Evolutionary conservation across 2,329 filamentous ascomycete genomes (phyloP).

Genomic region (Aspergillus quadrilineatus): DNA sequence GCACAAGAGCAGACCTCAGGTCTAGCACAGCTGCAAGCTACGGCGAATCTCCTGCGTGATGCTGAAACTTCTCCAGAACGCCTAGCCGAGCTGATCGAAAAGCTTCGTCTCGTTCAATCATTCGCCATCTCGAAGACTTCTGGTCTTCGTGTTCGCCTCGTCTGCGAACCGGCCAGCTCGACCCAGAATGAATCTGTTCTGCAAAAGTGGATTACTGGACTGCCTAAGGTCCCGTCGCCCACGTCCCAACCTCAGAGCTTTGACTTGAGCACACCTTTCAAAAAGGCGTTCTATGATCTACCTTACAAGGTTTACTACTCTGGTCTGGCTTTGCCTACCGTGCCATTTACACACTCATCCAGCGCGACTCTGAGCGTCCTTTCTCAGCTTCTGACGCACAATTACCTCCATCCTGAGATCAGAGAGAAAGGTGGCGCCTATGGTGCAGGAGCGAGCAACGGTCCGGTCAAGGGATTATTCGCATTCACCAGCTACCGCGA

Average conservation of each 20-base stretch:
- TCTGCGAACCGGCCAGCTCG: slow-evolving; percentile 75
- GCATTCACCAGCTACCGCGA: slow-evolving; percentile 97
- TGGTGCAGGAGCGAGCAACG: slow-evolving; percentile 83
- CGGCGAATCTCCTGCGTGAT: slow-evolving; percentile 68
- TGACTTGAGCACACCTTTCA: slow-evolving; percentile 40
- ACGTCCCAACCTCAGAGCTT: slow-evolving; percentile 32
- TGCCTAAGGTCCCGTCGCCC: slow-evolving; percentile 50
- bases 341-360: slow-evolving; percentile 73
- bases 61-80: slow-evolving; percentile 68
- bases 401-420: slow-evolving; percentile 94
- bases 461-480: slow-evolving; percentile 78
- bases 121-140: slow-evolving; percentile 69
- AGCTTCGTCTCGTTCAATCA: slow-evolving; percentile 80
- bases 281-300: slow-evolving; percentile 84
- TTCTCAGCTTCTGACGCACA: slow-evolving; percentile 89
- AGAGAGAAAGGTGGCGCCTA: slow-evolving; percentile 97
- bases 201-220: slow-evolving; percentile 64
- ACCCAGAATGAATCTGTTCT: slow-evolving; percentile 69
- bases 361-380: slow-evolving; percentile 84
- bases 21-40: slow-evolving; percentile 84
- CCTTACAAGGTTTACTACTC: slow-evolving; percentile 98
- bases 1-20: slow-evolving; percentile 82
- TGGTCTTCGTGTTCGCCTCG: slow-evolving; percentile 75
- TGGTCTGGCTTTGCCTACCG: slow-evolving; percentile 75
- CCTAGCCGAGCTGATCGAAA: slow-evolving; percentile 72